Evolutionary conservation across 2,329 filamentous ascomycete genomes (phyloP).

Genomic region (Trichoderma simmonsii): DNA sequence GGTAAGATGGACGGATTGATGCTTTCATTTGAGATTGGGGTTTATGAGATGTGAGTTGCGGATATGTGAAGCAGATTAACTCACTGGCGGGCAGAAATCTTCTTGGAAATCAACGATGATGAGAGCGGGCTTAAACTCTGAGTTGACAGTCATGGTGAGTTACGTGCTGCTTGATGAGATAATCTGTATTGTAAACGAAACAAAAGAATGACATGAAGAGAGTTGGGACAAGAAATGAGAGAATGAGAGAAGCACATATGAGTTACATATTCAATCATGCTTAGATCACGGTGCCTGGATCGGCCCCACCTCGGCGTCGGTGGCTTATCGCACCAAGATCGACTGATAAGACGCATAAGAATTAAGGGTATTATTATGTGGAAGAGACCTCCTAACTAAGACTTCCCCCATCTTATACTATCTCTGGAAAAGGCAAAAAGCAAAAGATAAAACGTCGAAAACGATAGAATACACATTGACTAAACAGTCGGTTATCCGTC

Average conservation of each 20-base stretch:
- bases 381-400: neutral
- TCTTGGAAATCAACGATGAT: constrained; percentile 88
- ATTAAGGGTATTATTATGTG: neutral
- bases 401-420: too few species aligned
- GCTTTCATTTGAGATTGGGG: neutral
- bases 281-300: neutral
- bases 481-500: neutral
- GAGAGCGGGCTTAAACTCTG: constrained; percentile 47
- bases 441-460: neutral
- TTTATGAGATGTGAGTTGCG: neutral
- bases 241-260: neutral
- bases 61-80: constrained; percentile 28
- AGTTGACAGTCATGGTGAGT: neutral
- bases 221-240: neutral
- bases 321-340: neutral
- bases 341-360: neutral
- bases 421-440: too few species aligned
- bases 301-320: neutral
- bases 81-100: constrained; percentile 88
- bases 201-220: neutral
- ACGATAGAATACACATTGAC: neutral
- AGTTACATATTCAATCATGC: neutral
- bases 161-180: neutral
- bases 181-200: rapidly evolving
- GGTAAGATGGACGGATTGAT: neutral